Percentiles rank a stretch among this genome's conserved stretches.
Evolutionary conservation across 768 basidiomycete species (phyloP).

Genomic region (Butyriboletus loyo): DNA sequence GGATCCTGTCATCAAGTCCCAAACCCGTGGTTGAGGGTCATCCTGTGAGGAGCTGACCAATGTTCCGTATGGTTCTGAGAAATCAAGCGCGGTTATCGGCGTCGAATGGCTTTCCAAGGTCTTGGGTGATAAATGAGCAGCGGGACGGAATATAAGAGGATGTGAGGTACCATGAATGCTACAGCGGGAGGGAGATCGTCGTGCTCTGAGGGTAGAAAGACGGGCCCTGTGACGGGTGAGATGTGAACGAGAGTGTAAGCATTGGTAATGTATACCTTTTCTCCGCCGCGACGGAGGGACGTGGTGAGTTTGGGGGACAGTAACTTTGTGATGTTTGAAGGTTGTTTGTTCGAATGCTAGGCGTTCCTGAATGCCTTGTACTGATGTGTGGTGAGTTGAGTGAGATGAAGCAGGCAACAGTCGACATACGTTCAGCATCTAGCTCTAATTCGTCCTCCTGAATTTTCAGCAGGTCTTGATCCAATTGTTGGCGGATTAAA

Average conservation of each 20-base stretch:
- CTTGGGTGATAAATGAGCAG: slow-evolving; percentile 39
- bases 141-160: not conserved
- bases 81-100: slow-evolving; percentile 86
- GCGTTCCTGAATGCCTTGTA: slow-evolving; percentile 87
- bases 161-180: slow-evolving; percentile 83
- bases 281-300: slow-evolving; percentile 32
- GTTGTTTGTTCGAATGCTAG: slow-evolving; percentile 64
- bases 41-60: slow-evolving; percentile 86
- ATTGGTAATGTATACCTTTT: slow-evolving; percentile 21
- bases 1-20: slow-evolving; percentile 90
- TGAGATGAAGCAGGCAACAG: not conserved
- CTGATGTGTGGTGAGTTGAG: slow-evolving; percentile 37
- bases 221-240: slow-evolving; percentile 59
- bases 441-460: slow-evolving; percentile 96
- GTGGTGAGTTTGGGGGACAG: slow-evolving; percentile 9
- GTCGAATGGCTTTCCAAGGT: slow-evolving; percentile 78
- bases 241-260: not conserved
- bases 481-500: slow-evolving; percentile 72
- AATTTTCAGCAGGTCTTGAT: slow-evolving; percentile 77
- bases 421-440: slow-evolving; percentile 85
- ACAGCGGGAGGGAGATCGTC: slow-evolving; percentile 91
- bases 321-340: slow-evolving; percentile 24
- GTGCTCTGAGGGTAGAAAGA: slow-evolving; percentile 96
- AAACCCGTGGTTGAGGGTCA: slow-evolving; percentile 85
- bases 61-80: slow-evolving; percentile 94